Conservation (phyloP, 2,329 filamentous ascomycete genomes). For the Phialocephala subalpina region DNA sequence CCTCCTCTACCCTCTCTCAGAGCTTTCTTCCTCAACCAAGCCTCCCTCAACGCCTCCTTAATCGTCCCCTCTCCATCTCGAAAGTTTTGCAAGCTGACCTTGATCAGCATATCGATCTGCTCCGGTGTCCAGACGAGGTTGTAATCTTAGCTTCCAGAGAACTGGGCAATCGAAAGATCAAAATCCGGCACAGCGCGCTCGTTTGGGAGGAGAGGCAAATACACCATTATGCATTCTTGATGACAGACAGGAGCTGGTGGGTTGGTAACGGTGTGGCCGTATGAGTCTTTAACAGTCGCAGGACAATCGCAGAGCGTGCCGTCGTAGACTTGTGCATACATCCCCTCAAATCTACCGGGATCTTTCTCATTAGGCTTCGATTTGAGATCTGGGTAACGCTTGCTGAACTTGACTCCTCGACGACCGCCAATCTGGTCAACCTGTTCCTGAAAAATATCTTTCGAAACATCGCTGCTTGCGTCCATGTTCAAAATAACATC, state of each 20-base stretch:
- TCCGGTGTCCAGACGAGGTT: conserved; percentile 46
- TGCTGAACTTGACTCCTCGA: conserved; percentile 43
- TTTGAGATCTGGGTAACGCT: conserved; percentile 23
- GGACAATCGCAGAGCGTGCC: background rate
- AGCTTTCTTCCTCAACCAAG: conserved; percentile 8
- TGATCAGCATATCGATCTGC: conserved; percentile 44
- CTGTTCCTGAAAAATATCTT: conserved; percentile 44
- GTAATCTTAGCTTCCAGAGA: conserved; percentile 42
- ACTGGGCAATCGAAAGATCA: conserved; percentile 44
- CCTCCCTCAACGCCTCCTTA: conserved; percentile 4
- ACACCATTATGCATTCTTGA: conserved; percentile 6
- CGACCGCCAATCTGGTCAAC: conserved; percentile 45
- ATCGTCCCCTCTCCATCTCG: background rate
- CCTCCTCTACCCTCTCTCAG: background rate
- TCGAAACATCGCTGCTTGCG: conserved; percentile 41
- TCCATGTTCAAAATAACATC: conserved; percentile 2
- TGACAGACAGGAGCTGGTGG: background rate
- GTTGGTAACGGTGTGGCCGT: conserved; percentile 1
- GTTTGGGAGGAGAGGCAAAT: conserved; percentile 34
- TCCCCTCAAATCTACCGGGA: conserved; percentile 41
- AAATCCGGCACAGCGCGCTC: conserved; percentile 43
- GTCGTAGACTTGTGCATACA: conserved; percentile 37
- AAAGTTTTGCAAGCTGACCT: background rate
- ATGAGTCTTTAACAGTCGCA: conserved; percentile 4
- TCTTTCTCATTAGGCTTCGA: conserved; percentile 38